A percentile compares a stretch with the other conserved stretches of the same genome.
Evolutionary conservation across 1,284 basidiomycete genomes (phyloP).

Genomic region (Somion occarium): DNA sequence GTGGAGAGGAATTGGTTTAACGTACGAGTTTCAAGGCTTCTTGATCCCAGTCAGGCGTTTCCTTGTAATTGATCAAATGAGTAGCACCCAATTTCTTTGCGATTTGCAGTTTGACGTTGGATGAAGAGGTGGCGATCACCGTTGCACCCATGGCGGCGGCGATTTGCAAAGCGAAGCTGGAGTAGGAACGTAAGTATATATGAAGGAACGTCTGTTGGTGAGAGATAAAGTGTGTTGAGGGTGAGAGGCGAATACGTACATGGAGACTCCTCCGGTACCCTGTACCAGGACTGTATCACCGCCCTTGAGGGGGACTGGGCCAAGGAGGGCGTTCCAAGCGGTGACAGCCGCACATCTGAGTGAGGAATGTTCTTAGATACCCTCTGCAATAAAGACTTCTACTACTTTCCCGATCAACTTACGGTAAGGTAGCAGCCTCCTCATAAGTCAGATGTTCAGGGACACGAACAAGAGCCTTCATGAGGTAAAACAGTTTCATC

Average conservation of each 20-base stretch:
- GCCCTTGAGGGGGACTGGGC: slow-evolving; percentile 23
- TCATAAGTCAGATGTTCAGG: slow-evolving; percentile 32
- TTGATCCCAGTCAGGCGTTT: slow-evolving; percentile 33
- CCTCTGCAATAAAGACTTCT: not conserved
- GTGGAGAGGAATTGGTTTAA: too few relatives aligned
- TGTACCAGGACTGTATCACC: slow-evolving; percentile 29
- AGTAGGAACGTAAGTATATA: not conserved
- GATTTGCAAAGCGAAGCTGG: slow-evolving; percentile 29
- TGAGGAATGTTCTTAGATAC: not conserved
- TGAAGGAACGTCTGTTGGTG: too few relatives aligned
- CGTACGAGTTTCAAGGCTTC: slow-evolving; percentile 22
- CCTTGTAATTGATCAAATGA: slow-evolving; percentile 32
- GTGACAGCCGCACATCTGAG: slow-evolving; percentile 30
- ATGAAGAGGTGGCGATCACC: slow-evolving; percentile 37
- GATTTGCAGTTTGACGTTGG: slow-evolving; percentile 32
- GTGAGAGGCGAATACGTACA: slow-evolving; percentile 11
- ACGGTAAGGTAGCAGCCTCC: slow-evolving; percentile 28
- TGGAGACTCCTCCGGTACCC: slow-evolving; percentile 35
- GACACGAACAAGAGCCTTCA: slow-evolving; percentile 28
- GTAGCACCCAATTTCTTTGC: slow-evolving; percentile 26
- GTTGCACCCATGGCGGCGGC: slow-evolving; percentile 33
- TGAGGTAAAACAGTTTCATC: too few relatives aligned
- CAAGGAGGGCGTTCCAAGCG: slow-evolving; percentile 34
- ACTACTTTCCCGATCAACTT: too few relatives aligned
- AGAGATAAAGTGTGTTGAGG: not conserved